A percentile compares a stretch with the other conserved stretches of the same genome.
These are phyloP conservation scores for Mucor saturninus DNA, from an alignment of 371 early-diverging fungal genomes.

Conservation along the genomic window DNA sequence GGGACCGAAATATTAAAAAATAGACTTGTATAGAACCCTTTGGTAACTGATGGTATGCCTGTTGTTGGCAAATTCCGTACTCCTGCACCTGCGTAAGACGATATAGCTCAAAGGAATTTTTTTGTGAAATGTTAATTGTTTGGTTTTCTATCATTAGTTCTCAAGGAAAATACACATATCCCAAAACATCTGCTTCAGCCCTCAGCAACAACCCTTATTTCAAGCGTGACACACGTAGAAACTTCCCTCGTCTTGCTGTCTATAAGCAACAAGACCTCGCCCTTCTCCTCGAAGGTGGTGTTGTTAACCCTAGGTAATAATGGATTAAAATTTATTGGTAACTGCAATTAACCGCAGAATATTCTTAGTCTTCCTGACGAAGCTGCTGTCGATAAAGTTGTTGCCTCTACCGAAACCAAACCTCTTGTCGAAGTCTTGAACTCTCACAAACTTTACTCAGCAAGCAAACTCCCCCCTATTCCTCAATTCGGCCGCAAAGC, in stretches of 20 bases:
- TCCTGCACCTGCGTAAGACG: slow-evolving; percentile 58
- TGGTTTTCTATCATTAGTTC: slow-evolving; percentile 38
- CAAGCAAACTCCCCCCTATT: slow-evolving; percentile 41
- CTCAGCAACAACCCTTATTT: slow-evolving; percentile 87
- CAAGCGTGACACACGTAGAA: slow-evolving; percentile 88
- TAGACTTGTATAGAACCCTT: slow-evolving; percentile 56
- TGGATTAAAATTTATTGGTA: neutral
- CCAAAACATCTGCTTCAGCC: slow-evolving; percentile 62
- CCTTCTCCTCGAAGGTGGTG: slow-evolving; percentile 60
- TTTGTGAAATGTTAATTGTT: neutral
- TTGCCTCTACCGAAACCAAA: slow-evolving; percentile 32
- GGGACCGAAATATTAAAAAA: neutral
- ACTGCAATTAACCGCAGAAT: neutral
- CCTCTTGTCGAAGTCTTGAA: slow-evolving; percentile 51
- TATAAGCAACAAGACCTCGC: slow-evolving; percentile 83
- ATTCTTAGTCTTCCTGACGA: slow-evolving; percentile 35
- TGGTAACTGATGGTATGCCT: slow-evolving; percentile 66
- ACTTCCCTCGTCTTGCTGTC: slow-evolving; percentile 87
- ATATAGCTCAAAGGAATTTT: neutral
- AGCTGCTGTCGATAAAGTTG: slow-evolving; percentile 22
- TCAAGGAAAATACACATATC: slow-evolving; percentile 59
- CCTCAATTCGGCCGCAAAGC: slow-evolving; percentile 47
- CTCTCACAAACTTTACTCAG: slow-evolving; percentile 40
- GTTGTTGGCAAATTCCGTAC: slow-evolving; percentile 64
- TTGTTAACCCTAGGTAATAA: slow-evolving; percentile 47